Percentiles rank a stretch among this genome's conserved stretches.
phyloP scores from a whole-genome alignment of 345 rosid genomes.

The Mangifera indica region DNA sequence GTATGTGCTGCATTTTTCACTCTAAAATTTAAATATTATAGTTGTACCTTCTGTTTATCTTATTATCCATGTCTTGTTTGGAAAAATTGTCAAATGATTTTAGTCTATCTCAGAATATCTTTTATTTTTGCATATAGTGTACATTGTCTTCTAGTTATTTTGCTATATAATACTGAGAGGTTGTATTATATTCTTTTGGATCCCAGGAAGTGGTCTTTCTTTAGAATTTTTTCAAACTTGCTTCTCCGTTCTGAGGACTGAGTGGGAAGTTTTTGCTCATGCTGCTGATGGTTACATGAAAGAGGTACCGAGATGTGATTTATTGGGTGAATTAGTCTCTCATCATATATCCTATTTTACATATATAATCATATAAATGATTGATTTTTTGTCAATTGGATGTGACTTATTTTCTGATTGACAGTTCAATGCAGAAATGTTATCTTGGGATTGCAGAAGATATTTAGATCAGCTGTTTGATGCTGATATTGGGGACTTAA shows the following conservation, averaged over 20 bases:
- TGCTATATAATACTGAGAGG: conserved; percentile 8
- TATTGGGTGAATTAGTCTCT: conserved; percentile 18
- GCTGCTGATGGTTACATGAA: conserved; percentile 34
- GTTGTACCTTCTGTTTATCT: not conserved
- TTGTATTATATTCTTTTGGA: conserved; percentile 28
- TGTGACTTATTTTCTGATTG: conserved; percentile 19
- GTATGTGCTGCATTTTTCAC: conserved; percentile 33
- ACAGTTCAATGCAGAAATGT: conserved; percentile 51
- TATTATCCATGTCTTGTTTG: not conserved
- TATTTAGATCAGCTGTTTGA: conserved; percentile 54
- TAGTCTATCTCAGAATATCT: not conserved
- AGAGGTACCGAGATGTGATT: conserved; percentile 46
- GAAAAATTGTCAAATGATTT: not conserved
- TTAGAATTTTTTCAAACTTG: conserved; percentile 61
- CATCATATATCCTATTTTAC: not conserved
- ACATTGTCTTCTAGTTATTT: not conserved
- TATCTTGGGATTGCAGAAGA: conserved; percentile 51
- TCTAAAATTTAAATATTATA: not conserved
- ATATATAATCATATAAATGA: not conserved
- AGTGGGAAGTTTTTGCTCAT: conserved; percentile 58
- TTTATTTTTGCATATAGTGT: not conserved
- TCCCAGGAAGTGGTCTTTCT: conserved; percentile 41
- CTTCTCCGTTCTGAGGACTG: conserved; percentile 64
- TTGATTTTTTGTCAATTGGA: conserved; percentile 11
- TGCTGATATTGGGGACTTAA: conserved; percentile 46